Base-by-base conservation (phyloP, 495 filamentous ascomycete genomes). In the Penicillium lividum region DNA sequence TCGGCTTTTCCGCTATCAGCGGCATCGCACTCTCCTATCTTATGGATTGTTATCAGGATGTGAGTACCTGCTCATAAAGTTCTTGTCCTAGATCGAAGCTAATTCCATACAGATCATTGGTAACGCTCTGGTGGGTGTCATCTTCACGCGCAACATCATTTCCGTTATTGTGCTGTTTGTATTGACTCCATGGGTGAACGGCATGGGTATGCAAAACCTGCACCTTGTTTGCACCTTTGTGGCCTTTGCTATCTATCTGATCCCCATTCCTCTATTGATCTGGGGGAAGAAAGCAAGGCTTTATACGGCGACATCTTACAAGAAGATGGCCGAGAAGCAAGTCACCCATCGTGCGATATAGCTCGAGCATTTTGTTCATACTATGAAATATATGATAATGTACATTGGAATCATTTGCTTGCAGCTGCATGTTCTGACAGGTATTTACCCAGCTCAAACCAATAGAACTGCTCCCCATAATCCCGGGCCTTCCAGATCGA, bases 11-110 rank as follows among this genome's bases (percentile, higher is more conserved):
- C 1, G 49, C 65, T 2, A 58, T 72, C 13, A 55, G 60, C 16
- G 65, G 58, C 11, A 67, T 73, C 25, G 54, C 64, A 2, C 63
- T 75, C 18, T 71, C 72, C 0, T 75, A 75, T 46, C 60, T 73
- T 15, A 66, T 68, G 56, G 72, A 75, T 56, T 70, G 67, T 18
- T 75, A 75, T 42, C 64, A 66, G 30, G 72, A 75, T 31, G 72
- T 73, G 54, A 47, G 67, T 62, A 10, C 25, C 49, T 40, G 6
- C 36, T 4, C 6, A 40, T 25, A 15, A 22, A 1, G 8, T 8
- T 40, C 7, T 52, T 22, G 2, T 10, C 10, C 7, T 28, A 5
- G 30, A 48, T 28, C 15, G 10, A 16, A 45, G 13, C 15, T 28
- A 29, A 40, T 4, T 22, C n/a, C 11, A 40, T 22, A 7, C 38